phyloP scores from a whole-genome alignment of 805 yeast genomes.

The Myxozyma neotropica region DNA sequence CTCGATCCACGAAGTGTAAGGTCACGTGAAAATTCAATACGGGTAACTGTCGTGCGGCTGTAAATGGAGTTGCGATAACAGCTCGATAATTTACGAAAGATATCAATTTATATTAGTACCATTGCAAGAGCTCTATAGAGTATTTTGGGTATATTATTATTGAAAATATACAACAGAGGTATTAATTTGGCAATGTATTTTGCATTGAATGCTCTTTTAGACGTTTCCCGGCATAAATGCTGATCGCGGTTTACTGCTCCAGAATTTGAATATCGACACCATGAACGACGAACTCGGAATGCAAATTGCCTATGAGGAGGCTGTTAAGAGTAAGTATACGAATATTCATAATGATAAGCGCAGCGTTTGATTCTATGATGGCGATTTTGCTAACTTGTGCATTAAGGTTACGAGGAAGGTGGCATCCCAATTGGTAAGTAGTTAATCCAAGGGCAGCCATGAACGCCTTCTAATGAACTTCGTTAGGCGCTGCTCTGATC shows the following conservation, averaged over 20 bases:
- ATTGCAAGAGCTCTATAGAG: too few relatives aligned
- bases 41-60: conserved; percentile 1
- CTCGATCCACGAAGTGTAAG: too few relatives aligned
- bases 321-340: conserved; percentile 28
- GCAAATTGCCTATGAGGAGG: conserved; percentile 33
- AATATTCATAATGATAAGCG: too few relatives aligned
- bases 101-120: too few relatives aligned
- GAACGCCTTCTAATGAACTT: not conserved
- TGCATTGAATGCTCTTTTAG: too few relatives aligned
- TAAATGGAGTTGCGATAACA: not conserved
- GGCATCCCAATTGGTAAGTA: conserved; percentile 74
- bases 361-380: too few relatives aligned
- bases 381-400: not conserved
- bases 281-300: conserved; percentile 33
- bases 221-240: too few relatives aligned
- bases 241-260: not conserved
- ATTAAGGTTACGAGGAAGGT: conserved; percentile 72
- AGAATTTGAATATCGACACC: not conserved
- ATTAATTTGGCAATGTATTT: too few relatives aligned
- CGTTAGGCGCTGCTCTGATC: conserved; percentile 66
- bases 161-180: too few relatives aligned
- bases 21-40: conserved; percentile 1
- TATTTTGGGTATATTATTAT: too few relatives aligned
- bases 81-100: too few relatives aligned
- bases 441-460: conserved; percentile 21